phyloP scores from a whole-genome alignment of 495 filamentous ascomycete genomes.

The Aspergillus affinis region DNA sequence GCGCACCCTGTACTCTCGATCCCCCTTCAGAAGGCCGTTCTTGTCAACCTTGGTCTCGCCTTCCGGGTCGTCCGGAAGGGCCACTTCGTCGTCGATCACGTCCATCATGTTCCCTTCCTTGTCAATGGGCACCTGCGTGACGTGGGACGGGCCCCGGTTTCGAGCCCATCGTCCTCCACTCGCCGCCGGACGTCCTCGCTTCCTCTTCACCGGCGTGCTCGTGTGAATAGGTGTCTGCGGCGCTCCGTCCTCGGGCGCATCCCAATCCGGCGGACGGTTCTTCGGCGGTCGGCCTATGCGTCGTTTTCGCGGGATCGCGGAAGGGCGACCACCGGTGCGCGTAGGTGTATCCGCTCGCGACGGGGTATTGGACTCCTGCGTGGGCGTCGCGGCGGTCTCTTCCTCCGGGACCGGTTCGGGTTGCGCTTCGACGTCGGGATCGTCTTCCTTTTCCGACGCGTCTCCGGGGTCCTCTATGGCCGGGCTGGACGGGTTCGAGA shows the following conservation, averaged over 20 bases:
- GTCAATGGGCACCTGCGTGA: constrained; percentile 81
- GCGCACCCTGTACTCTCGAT: constrained; percentile 88
- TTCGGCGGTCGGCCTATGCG: constrained; percentile 85
- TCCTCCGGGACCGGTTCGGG: constrained; percentile 32
- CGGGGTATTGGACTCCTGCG: constrained; percentile 39
- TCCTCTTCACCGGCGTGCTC: constrained; percentile 60
- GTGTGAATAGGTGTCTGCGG: constrained; percentile 51
- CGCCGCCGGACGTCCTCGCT: constrained; percentile 66
- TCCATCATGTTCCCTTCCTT: constrained; percentile 93
- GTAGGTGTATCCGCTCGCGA: constrained; percentile 35
- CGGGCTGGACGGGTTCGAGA: constrained; percentile 38
- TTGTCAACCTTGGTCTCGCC: constrained; percentile 94
- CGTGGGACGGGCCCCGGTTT: constrained; percentile 67
- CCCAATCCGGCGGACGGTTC: constrained; percentile 76
- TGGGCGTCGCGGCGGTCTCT: constrained; percentile 31
- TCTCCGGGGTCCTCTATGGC: constrained; percentile 31
- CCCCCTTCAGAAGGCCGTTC: constrained; percentile 73
- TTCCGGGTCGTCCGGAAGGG: constrained; percentile 79
- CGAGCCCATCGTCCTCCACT: constrained; percentile 70
- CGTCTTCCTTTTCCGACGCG: constrained; percentile 22
- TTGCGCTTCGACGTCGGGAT: constrained; percentile 35
- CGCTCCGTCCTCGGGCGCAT: constrained; percentile 57
- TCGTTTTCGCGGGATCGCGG: constrained; percentile 68
- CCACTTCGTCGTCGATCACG: constrained; percentile 89
- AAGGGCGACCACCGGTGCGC: constrained; percentile 33